phyloP scores from a whole-genome alignment of 805 yeast genomes.

The Candida sonorensis region DNA sequence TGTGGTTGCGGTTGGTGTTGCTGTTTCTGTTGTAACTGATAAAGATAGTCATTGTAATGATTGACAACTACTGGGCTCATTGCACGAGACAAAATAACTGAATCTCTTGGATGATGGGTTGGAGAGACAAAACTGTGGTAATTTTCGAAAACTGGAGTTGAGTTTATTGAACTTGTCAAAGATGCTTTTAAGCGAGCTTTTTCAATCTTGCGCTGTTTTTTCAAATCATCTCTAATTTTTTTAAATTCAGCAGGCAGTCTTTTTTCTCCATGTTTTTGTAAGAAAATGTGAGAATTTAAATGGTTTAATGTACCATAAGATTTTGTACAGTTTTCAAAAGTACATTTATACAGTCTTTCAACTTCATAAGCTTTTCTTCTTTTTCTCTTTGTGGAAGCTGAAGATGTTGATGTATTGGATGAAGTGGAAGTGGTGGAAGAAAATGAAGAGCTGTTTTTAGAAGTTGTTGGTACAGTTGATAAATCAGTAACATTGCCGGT shows the following conservation, averaged over 20 bases:
- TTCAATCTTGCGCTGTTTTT: slow-evolving; percentile 20
- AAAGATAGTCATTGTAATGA: background rate
- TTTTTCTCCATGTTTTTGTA: slow-evolving; percentile 49
- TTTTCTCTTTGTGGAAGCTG: slow-evolving; percentile 33
- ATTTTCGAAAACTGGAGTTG: background rate
- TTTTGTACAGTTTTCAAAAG: slow-evolving; percentile 39
- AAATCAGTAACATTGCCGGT: too few species aligned
- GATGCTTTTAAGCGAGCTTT: slow-evolving; percentile 12
- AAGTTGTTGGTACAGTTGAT: too few species aligned
- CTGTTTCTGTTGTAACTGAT: slow-evolving; percentile 4
- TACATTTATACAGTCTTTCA: slow-evolving; percentile 47
- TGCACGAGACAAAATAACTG: background rate
- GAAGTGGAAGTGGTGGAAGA: too few species aligned
- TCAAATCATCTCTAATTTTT: slow-evolving; percentile 38
- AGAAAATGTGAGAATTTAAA: slow-evolving; percentile 46
- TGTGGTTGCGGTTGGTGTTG: slow-evolving; percentile 4
- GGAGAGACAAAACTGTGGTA: too few species aligned
- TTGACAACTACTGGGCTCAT: too few species aligned
- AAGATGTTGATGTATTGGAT: too few species aligned
- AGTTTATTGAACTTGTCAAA: slow-evolving; percentile 9
- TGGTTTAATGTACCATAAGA: slow-evolving; percentile 57
- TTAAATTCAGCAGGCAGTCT: slow-evolving; percentile 49
- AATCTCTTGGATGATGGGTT: background rate
- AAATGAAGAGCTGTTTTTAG: too few species aligned
- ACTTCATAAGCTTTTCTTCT: slow-evolving; percentile 50